These are phyloP conservation scores for Sporobolomyces roseus DNA, from an alignment of 768 basidiomycete genomes.

Conservation along the genomic window DNA sequence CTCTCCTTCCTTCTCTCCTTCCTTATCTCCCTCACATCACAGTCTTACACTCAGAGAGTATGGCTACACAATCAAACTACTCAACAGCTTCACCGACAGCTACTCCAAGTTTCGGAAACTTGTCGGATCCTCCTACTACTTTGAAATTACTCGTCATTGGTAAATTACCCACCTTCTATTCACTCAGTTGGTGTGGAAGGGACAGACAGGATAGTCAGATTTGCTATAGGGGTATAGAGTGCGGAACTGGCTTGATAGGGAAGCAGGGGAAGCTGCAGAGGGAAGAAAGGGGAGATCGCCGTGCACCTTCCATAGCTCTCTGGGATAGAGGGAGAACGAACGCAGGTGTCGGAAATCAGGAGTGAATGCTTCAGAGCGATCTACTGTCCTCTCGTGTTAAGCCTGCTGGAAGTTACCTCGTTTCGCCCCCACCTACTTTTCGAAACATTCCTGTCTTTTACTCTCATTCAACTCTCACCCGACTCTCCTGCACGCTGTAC, in stretches of 20 bases:
- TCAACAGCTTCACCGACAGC: conserved; percentile 9
- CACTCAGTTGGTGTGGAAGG: not conserved
- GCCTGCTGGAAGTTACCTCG: too few relatives aligned
- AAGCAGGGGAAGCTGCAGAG: not conserved
- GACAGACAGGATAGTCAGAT: too few relatives aligned
- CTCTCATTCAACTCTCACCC: not conserved
- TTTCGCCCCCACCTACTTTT: too few relatives aligned
- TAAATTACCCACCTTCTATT: conserved; percentile 2
- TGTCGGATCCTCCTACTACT: conserved; percentile 51
- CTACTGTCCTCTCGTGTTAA: too few relatives aligned
- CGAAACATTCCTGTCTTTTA: too few relatives aligned
- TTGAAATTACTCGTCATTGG: conserved; percentile 74
- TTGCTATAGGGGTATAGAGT: not conserved
- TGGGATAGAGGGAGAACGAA: too few relatives aligned
- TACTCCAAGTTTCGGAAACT: conserved; percentile 17
- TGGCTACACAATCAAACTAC: conserved; percentile 8
- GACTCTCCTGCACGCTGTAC: too few relatives aligned
- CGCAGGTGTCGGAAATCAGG: too few relatives aligned
- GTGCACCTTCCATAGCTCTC: too few relatives aligned
- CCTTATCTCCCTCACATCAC: not conserved
- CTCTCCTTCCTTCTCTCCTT: not conserved
- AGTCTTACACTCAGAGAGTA: too few relatives aligned
- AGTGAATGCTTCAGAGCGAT: too few relatives aligned
- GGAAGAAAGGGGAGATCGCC: not conserved
- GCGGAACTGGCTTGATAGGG: not conserved